phyloP scores from a whole-genome alignment of 164 flowering plant genomes.

The Sedum album region DNA sequence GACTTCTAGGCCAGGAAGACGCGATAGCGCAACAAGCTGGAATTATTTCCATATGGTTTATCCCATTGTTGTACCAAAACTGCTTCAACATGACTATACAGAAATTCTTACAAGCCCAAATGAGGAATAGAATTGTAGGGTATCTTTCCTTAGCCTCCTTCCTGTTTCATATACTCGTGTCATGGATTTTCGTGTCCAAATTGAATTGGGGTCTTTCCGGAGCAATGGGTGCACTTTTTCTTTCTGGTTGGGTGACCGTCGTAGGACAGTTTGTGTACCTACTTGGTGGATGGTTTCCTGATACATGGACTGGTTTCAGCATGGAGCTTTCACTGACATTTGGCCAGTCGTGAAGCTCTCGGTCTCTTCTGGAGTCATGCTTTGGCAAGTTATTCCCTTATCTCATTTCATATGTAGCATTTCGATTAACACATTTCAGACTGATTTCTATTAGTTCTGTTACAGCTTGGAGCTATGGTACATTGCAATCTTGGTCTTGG shows the following conservation, averaged over 20 bases:
- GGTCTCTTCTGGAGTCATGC: conserved; percentile 23
- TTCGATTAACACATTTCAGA: no score
- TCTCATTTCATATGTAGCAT: no score
- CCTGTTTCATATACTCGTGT: conserved; percentile 14
- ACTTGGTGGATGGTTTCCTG: conserved; percentile 21
- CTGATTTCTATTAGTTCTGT: no score
- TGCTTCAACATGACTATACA: conserved; percentile 15
- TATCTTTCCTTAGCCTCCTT: conserved; percentile 15
- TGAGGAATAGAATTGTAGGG: conserved; percentile 17
- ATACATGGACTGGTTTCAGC: conserved; percentile 23
- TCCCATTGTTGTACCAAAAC: conserved; percentile 13
- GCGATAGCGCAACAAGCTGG: conserved; percentile 7
- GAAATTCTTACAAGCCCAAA: conserved; percentile 20
- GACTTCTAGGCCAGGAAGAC: not conserved
- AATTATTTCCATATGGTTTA: conserved; percentile 15
- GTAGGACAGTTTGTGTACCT: conserved; percentile 17
- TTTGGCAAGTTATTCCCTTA: conserved; percentile 16
- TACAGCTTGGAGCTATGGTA: conserved; percentile 28
- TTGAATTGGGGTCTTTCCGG: conserved; percentile 18
- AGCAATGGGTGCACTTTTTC: conserved; percentile 15
- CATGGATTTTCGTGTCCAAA: conserved; percentile 17
- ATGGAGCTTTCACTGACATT: conserved; percentile 18
- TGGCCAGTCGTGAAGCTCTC: conserved; percentile 23
- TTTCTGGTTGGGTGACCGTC: conserved; percentile 12
- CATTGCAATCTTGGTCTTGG: conserved; percentile 18